phyloP scores from a whole-genome alignment of 305 asterid species.

The Coffea humblotiana region DNA sequence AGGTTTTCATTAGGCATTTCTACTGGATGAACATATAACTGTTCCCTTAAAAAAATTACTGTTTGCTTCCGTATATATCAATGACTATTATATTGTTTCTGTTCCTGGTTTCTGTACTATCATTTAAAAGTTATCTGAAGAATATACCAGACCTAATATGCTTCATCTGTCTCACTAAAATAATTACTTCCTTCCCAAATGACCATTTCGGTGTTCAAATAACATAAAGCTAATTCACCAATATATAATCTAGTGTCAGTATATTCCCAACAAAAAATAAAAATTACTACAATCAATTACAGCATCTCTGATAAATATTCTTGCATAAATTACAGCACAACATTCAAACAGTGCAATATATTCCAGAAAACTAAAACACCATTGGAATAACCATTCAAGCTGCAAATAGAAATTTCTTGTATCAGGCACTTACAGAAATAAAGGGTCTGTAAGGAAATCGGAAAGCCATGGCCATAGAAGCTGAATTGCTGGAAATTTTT shows the following conservation, averaged over 20 bases:
- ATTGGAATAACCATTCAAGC: neutral
- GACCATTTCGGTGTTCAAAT: neutral
- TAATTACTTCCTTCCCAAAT: neutral
- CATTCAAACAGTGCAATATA: neutral
- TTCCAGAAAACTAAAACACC: neutral
- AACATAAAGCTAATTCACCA: neutral
- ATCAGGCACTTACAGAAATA: slow-evolving; percentile 35
- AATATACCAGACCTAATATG: neutral
- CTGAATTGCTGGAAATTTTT: neutral
- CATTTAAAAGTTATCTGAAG: neutral
- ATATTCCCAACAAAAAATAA: neutral
- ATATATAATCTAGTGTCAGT: neutral
- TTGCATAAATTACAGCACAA: neutral
- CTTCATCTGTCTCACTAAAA: neutral
- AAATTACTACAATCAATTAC: too few species aligned
- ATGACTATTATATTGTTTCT: too few species aligned
- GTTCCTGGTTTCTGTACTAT: too few species aligned
- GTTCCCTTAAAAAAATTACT: too few species aligned
- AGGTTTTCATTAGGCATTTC: too few species aligned
- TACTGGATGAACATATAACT: too few species aligned
- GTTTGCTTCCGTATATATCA: too few species aligned
- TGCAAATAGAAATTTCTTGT: neutral
- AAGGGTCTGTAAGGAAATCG: slow-evolving; percentile 32
- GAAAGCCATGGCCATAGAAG: slow-evolving; percentile 31
- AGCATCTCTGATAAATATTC: neutral